Conservation (phyloP, 2,329 filamentous ascomycete species). For the Penicillium thymicola region DNA sequence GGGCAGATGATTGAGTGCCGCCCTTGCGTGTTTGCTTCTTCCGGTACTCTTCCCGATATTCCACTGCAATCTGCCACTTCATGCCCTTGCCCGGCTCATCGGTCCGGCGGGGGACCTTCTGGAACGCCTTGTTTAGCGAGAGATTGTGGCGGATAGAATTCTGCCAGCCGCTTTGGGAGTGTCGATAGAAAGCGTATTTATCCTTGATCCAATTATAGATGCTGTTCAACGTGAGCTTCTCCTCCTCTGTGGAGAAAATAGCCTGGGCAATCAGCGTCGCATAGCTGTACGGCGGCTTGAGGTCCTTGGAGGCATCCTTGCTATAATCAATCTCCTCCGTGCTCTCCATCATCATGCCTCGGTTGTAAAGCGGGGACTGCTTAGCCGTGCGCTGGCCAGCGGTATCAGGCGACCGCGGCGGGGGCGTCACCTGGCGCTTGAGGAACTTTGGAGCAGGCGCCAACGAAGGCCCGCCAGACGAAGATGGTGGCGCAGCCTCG, state of each 20-base stretch:
- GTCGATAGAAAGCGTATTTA: slow-evolving; percentile 89
- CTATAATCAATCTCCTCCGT: slow-evolving; percentile 58
- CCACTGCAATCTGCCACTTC: slow-evolving; percentile 94
- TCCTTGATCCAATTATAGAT: slow-evolving; percentile 93
- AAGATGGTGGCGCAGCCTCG: slow-evolving; percentile 21
- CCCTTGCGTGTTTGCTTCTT: slow-evolving; percentile 56
- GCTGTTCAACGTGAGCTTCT: slow-evolving; percentile 84
- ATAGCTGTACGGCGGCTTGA: slow-evolving; percentile 96
- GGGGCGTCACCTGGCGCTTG: slow-evolving; percentile 44
- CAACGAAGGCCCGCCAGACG: slow-evolving; percentile 33
- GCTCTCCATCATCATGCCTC: slow-evolving; percentile 53
- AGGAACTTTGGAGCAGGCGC: slow-evolving; percentile 45
- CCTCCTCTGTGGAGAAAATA: slow-evolving; percentile 79
- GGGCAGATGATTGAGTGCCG: slow-evolving; percentile 43
- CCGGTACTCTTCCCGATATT: slow-evolving; percentile 82
- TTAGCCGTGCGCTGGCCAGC: slow-evolving; percentile 40
- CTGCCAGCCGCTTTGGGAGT: slow-evolving; percentile 88
- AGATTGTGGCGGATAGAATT: slow-evolving; percentile 97
- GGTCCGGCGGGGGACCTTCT: slow-evolving; percentile 86
- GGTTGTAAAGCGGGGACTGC: slow-evolving; percentile 49
- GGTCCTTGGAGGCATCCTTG: slow-evolving; percentile 77
- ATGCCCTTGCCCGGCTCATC: slow-evolving; percentile 98
- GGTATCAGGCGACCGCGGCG: slow-evolving; percentile 40
- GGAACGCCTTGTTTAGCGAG: slow-evolving; percentile 89
- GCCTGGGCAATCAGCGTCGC: slow-evolving; percentile 96